Evolutionary conservation across 1,139 yeast genomes (phyloP), one percentile per base, ranked within the genome.

Genomic region (Meyerozyma smithsonii): DNA sequence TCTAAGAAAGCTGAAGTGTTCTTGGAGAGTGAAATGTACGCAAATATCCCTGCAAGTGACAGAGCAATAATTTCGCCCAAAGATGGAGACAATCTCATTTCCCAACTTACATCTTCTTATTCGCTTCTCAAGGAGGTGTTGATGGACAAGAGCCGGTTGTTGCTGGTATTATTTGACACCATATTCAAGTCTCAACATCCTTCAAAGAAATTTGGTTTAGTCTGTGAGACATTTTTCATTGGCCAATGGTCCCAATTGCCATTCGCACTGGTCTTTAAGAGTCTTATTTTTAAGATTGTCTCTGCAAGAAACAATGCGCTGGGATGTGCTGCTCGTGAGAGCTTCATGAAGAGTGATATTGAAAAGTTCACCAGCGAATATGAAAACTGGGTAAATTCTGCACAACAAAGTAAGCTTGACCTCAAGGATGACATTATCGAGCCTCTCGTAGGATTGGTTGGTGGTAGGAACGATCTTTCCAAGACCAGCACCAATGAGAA

Each of bases 41-140:
- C 81, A 10, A 55, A 62, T 1, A 42, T 55, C 16, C 63, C 69
- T 58, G 43, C 73, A 61, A 39, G 64, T 59, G 45, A 62, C 52
- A 47, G 71, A 37, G 77, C 84, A 18, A 70, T 83, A 52, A 67
- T 88, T 28, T 67, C 84, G 28, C 84, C 89, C 37, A 75, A 77
- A 39, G 95, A 87, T 55, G 79, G 81, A 4, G 61, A 66, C 30
- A 49, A 52, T 8, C 62, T 89, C 55, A 48, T 79, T 19, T 59
- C 64, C 2, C 57, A 67, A n/a, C 59, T 85, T 35, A 51, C 66
- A 36, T 8, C 47, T 52, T 40, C 46, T 17, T 58, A 56, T 14
- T 48, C 54, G 14, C 41, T 44, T 7, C 41, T 61, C 18, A 56
- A 59, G 20, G 74, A 69, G 40, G 49, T 59, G 5, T 39, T 61